A percentile compares a stretch with the other conserved stretches of the same genome.
These are phyloP conservation scores for Selaginella moellendorffii DNA, from an alignment of 75 land plant species.

Conservation along the genomic window DNA sequence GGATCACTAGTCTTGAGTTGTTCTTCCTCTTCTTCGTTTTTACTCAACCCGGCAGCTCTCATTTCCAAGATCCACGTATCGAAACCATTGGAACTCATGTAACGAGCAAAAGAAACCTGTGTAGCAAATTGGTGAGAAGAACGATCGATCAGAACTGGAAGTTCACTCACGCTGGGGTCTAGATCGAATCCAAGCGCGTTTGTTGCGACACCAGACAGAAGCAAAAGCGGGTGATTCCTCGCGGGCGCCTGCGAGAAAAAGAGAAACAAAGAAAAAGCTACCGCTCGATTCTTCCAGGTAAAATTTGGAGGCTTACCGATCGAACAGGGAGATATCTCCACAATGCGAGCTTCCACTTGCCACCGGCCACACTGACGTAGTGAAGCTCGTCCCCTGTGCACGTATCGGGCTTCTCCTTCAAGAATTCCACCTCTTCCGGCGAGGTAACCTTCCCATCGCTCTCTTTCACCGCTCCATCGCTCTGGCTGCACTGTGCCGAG, in stretches of 20 bases:
- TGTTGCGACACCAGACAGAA: conserved; percentile 92
- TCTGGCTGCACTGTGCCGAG: background rate
- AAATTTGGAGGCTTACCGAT: conserved; percentile 38
- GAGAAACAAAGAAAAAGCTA: background rate
- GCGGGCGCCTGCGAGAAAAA: conserved; percentile 39
- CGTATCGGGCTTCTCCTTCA: conserved; percentile 33
- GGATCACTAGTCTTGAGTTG: no score
- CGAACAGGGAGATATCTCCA: conserved; percentile 82
- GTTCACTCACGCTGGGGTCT: conserved; percentile 55
- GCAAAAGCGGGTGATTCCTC: conserved; percentile 87
- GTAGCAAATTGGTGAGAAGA: background rate
- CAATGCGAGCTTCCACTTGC: conserved; percentile 73
- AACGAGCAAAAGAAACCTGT: conserved; percentile 89
- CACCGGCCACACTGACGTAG: conserved; percentile 56
- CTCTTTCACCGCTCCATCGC: background rate
- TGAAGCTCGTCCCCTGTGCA: conserved; percentile 98
- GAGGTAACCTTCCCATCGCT: conserved; percentile 6
- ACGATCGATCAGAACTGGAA: background rate
- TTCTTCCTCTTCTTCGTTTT: conserved; percentile 31
- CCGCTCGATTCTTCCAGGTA: no score
- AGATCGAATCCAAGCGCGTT: conserved; percentile 97
- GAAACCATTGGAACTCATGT: conserved; percentile 75
- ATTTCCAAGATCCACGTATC: conserved; percentile 97
- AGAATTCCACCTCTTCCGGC: background rate
- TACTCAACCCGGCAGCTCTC: conserved; percentile 90